Base-by-base conservation (phyloP, 2,329 filamentous ascomycete species). In the Capronia americana region DNA sequence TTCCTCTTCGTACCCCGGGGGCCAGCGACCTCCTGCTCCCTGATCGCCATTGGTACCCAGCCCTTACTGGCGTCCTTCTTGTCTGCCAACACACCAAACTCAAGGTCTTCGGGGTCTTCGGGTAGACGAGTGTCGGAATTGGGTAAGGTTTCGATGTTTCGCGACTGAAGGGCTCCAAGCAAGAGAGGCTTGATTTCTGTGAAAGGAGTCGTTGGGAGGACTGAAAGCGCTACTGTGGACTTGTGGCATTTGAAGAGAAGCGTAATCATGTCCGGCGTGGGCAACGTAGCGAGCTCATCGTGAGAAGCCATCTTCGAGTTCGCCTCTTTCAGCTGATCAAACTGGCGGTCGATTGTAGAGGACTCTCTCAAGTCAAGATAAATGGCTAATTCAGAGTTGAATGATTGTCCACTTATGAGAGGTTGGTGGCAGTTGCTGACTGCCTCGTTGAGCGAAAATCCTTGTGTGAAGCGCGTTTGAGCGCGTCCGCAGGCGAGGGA, bases 171-270 rank as follows among this genome's bases (percentile, higher is more conserved):
- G 11, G 87, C 79, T 0, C 80, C 77, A 20, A 91, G 78, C 1
- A 93, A 84, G 23, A 87, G 83, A 20, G 81, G 72, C 64, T 87
- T 87, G 65, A 91, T 79, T 1, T 81, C 77, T 17, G 81, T 78
- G 48, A 73, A 66, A 11, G 87, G 77, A 46, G 84, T 83, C 14
- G 84, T 79, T 4, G 87, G 80, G 46, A 87, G 84, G 54, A 90
- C 83, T 68, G 90, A 88, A 65, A 93, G 82, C 73, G 91, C 86
- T 70, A 92, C 82, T 3, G 90, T 93, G 72, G 88, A 86, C 65
- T 87, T 86, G 74, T 90, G 88, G 75, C 90, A 85, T 77, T 92
- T 92, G 79, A 93, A 88, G 66, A 88, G 85, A 63, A 93, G 80
- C 10, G 90, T 91, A 72, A 86, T 82, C 71, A 85, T 81, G n/a